Base-by-base conservation (phyloP, 192 early-diverging fungal genomes). In the Coemansia sp. region DNA sequence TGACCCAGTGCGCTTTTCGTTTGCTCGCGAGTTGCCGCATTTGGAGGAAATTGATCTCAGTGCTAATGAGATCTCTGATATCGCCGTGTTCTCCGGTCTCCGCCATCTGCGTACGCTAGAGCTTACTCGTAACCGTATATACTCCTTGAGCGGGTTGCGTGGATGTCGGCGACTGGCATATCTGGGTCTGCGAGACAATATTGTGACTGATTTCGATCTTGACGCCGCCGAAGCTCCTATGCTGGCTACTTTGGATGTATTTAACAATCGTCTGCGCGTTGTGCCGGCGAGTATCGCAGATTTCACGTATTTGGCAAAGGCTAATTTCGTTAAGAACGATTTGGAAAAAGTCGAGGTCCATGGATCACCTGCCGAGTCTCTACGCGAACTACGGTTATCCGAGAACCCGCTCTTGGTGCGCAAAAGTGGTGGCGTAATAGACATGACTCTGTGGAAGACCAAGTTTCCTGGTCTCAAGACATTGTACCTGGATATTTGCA, bases 21-120 rank as follows among this genome's bases (percentile, higher is more conserved):
- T 77, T 83, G 75, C 80, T 12, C 71, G 72, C 31, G 76, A 83
- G 72, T 69, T 83, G 69, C 80, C 80, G 38, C 80, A 83, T 31
- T 56, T 83, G 31, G 80, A 83, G 55, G 66, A 78, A 39, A 70
- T 83, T 46, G 80, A 83, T 22, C 64, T 78, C 29, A 78, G 80
- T 44, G 65, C 71, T 10, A 83, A 83, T 46, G 75, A 83, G 44
- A 83, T 83, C 27, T 67, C 76, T 11, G 80, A 83, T 46, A 78
- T 83, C 4, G 61, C 68, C 24, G 75, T 83, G 13, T 83, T 83
- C 45, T 77, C 75, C 22, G 80, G 72, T 1, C 70, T 78, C 22
- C 72, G 76, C 38, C 80, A 83, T 24, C 50, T 83, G 69, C 75
- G 80, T 8, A 34, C 69, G 3, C 68, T 83, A 0, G 76, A 77